Percentiles rank a stretch among this genome's conserved stretches.
Evolutionary conservation across 768 basidiomycete genomes (phyloP).

Genomic region (Royoungia palumana): DNA sequence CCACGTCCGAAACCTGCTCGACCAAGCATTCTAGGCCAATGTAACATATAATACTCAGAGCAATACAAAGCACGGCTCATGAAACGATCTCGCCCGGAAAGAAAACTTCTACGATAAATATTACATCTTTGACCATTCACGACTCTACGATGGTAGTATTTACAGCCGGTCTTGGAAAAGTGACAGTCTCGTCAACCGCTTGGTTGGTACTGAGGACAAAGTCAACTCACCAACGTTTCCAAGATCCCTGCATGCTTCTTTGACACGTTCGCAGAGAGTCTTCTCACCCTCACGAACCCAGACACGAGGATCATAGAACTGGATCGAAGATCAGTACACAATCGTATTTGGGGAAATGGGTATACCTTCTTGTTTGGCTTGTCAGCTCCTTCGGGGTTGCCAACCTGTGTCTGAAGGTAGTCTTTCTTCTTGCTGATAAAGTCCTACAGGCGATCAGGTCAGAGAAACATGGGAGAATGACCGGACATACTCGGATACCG

Average conservation of each 20-base stretch:
- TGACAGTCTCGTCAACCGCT: not conserved
- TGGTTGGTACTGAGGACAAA: not conserved
- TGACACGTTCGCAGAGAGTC: constrained; percentile 82
- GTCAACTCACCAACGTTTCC: constrained; percentile 56
- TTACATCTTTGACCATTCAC: constrained; percentile 4
- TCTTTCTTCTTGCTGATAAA: constrained; percentile 83
- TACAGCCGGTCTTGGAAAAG: constrained; percentile 22
- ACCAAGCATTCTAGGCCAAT: too few relatives aligned
- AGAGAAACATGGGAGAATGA: not conserved
- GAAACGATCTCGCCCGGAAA: not conserved
- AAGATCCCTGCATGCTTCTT: constrained; percentile 90
- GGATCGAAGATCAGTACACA: not conserved
- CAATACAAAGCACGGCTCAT: not conserved
- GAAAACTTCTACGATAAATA: constrained; percentile 21
- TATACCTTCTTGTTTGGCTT: constrained; percentile 98
- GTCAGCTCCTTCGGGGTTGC: constrained; percentile 94
- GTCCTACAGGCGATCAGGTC: constrained; percentile 47
- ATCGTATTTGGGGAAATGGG: not conserved
- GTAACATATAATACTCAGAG: not conserved
- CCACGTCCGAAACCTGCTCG: too few relatives aligned
- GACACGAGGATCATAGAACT: constrained; percentile 94
- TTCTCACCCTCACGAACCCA: constrained; percentile 99
- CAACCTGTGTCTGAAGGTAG: constrained; percentile 88
- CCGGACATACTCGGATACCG: constrained; percentile 66
- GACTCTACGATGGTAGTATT: constrained; percentile 1